Base-by-base conservation (phyloP, 2,329 filamentous ascomycete genomes). In the Xylaria polymorpha region DNA sequence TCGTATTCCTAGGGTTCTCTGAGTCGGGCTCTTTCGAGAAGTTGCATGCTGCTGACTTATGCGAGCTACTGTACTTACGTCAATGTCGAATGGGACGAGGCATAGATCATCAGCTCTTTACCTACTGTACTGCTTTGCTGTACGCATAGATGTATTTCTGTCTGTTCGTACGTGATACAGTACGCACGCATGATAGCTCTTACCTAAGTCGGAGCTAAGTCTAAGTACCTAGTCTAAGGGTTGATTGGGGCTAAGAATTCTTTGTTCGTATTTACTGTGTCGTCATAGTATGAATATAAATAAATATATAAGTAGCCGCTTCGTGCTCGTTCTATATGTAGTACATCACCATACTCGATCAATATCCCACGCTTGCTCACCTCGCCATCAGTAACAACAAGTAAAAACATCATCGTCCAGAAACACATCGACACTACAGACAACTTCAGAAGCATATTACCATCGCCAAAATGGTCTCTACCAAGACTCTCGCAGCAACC, bases 391-490 rank as follows among this genome's bases (percentile, higher is more conserved):
- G 7, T 25, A 29, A 14, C 58, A 9, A 50, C n/a, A 32, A 29
- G 39, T 39, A 50, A 37, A 20, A 41, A 46, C 2, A 62, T 29
- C 25, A 56, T 18, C 25, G 12, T 25, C 37, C 14, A 35, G 20
- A 37, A 57, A 39, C 10, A 37, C 56, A 53, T 46, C 22, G 25
- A 46, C 39, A 56, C 46, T 10, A 15, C 41, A 25, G 12, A 51
- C 50, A 35, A 15, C 41, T n/a, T n/a, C 14, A 35, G 18, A 58
- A 35, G 10, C 29, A 51, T 7, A 56, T 7, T 44, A 22, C 35
- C 20, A 64, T 50, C 66, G 15, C 53, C 69, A 74, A 69, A 69
- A 78, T 78, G 77, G 70, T 74, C 43, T 77, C 76, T 69, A 18
- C 72, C 61, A 76, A 76, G 61, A 70, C 77, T 53, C 68, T 77